These are phyloP conservation scores for Fagopyrum esculentum DNA, from an alignment of 148 eudicot species.

Conservation along the genomic window DNA sequence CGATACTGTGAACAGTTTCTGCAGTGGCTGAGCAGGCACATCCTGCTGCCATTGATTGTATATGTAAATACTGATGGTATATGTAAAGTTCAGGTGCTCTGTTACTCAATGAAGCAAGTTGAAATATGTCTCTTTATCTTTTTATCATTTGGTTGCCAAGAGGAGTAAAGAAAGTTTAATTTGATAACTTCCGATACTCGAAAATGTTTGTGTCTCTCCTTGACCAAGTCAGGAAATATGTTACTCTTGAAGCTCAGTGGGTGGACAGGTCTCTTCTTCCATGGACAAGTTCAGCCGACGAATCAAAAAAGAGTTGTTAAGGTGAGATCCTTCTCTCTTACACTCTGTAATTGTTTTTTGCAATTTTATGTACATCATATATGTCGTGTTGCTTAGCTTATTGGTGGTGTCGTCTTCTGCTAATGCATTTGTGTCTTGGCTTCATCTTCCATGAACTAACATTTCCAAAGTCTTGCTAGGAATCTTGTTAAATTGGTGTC, in stretches of 20 bases:
- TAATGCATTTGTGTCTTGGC: background rate
- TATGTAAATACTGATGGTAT: background rate
- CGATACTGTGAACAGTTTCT: conserved; percentile 12
- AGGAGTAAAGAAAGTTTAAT: background rate
- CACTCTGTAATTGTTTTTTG: background rate
- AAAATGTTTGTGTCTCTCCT: background rate
- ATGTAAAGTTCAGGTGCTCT: background rate
- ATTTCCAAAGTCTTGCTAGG: background rate
- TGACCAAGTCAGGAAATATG: background rate
- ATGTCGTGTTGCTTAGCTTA: background rate
- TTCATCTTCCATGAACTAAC: background rate
- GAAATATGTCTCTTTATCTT: too few species aligned
- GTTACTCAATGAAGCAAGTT: background rate
- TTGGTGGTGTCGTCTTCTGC: too few species aligned
- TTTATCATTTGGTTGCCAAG: background rate
- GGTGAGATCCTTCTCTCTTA: background rate
- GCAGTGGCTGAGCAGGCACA: conserved; percentile 18
- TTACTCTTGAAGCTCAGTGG: background rate
- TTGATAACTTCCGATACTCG: background rate
- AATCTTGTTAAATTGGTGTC: too few species aligned
- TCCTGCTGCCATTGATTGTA: background rate
- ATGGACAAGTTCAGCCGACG: background rate
- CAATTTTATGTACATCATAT: background rate
- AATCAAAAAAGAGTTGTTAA: background rate
- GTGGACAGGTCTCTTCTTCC: background rate